Evolutionary conservation across 164 flowering plant species (phyloP).

Genomic region (Berberis vulgaris): DNA sequence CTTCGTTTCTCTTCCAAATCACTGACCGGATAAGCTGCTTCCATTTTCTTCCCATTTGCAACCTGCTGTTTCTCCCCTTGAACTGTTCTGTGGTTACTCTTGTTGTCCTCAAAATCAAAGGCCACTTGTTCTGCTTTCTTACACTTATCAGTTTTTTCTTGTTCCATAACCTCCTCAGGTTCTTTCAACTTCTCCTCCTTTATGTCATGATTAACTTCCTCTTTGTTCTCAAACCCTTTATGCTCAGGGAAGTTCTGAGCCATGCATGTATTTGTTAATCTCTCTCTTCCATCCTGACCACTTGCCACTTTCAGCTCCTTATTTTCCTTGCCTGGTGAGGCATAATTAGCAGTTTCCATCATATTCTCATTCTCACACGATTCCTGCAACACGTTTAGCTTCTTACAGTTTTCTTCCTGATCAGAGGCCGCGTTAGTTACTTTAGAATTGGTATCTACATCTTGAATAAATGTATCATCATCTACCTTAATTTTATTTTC

Average conservation of each 20-base stretch:
- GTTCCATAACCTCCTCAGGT: conserved; percentile 7
- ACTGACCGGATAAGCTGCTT: conserved; percentile 16
- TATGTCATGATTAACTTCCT: conserved; percentile 6
- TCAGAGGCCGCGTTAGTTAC: not conserved
- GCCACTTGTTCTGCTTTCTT: conserved; percentile 10
- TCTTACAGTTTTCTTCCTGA: conserved; percentile 4
- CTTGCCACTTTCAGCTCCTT: conserved; percentile 4
- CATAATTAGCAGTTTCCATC: not conserved
- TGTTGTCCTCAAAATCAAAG: conserved; percentile 16
- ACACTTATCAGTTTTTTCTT: conserved; percentile 8
- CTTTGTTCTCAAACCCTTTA: conserved; percentile 4
- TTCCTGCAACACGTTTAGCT: conserved; percentile 6
- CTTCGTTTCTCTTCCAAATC: conserved; percentile 19
- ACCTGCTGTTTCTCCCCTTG: conserved; percentile 15
- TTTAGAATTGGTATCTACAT: conserved; percentile 5
- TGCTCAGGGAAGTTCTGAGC: conserved; percentile 9
- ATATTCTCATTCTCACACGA: conserved; percentile 13
- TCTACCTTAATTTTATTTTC: conserved; percentile 3
- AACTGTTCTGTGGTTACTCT: conserved; percentile 12
- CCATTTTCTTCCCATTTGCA: conserved; percentile 24
- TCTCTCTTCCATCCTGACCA: conserved; percentile 4
- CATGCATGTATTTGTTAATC: not conserved
- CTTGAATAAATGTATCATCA: conserved; percentile 10
- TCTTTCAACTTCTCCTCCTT: conserved; percentile 15
- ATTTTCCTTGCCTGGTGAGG: conserved; percentile 3